Conservation (phyloP, 305 asterid genomes). For the Fraxinus greggii region DNA sequence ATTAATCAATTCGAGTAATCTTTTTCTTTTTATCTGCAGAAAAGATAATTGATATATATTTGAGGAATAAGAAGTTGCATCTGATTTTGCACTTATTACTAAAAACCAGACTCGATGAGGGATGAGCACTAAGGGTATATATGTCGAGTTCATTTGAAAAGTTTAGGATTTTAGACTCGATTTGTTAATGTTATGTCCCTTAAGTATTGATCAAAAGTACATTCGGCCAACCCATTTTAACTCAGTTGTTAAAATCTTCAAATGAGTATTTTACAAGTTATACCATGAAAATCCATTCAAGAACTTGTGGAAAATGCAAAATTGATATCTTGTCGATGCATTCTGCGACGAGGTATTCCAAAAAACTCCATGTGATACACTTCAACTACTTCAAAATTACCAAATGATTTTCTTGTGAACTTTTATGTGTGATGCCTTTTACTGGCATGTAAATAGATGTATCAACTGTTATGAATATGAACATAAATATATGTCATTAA, state of each 20-base stretch:
- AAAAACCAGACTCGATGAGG: not conserved
- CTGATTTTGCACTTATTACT: not conserved
- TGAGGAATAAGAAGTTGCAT: not conserved
- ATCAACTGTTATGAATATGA: not conserved
- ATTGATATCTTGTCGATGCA: not conserved
- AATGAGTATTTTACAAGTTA: not conserved
- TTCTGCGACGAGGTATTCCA: not conserved
- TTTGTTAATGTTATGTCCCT: not conserved
- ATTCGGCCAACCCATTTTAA: not conserved
- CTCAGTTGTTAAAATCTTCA: not conserved
- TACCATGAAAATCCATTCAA: not conserved
- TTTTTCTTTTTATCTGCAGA: not conserved
- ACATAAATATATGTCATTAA: not conserved
- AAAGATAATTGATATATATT: too few species aligned
- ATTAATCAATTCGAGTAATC: not conserved
- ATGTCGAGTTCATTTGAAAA: not conserved
- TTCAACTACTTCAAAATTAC: not conserved
- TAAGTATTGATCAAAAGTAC: not conserved
- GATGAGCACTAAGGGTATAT: not conserved
- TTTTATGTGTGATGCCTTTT: not conserved
- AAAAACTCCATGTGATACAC: not conserved
- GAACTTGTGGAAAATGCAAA: not conserved
- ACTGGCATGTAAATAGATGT: not conserved
- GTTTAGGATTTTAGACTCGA: not conserved
- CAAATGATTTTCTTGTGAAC: not conserved